phyloP scores from a whole-genome alignment of 176 grass and related monocot genomes.

The Ensete glaucum region DNA sequence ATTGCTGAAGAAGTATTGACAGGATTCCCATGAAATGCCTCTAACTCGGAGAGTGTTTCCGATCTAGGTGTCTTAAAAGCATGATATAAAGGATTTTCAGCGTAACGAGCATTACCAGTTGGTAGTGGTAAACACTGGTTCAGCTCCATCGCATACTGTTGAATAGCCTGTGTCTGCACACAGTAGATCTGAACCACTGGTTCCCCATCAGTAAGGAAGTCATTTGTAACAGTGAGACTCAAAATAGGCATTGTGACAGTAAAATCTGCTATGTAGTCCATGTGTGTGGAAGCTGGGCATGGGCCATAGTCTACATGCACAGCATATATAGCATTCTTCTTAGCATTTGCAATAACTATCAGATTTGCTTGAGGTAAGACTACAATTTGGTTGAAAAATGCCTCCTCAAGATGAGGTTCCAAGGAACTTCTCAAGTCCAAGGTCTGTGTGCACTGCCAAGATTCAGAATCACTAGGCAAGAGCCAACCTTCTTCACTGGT shows the following conservation, averaged over 20 bases:
- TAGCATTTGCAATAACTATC: constrained; percentile 92
- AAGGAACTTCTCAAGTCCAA: constrained; percentile 76
- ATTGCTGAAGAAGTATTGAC: constrained; percentile 28
- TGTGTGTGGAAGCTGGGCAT: constrained; percentile 53
- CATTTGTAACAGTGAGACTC: constrained; percentile 73
- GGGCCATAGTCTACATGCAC: constrained; percentile 74
- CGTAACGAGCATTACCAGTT: constrained; percentile 25
- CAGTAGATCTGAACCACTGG: constrained; percentile 87
- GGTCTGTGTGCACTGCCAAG: constrained; percentile 78
- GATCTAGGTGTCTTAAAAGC: constrained; percentile 25
- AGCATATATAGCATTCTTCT: constrained; percentile 94
- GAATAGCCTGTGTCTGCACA: constrained; percentile 95
- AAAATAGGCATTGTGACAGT: constrained; percentile 95
- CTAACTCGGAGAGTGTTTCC: constrained; percentile 16
- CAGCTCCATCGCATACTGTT: constrained; percentile 85
- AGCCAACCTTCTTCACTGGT: constrained; percentile 74
- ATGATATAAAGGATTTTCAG: constrained; percentile 49
- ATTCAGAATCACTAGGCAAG: constrained; percentile 62
- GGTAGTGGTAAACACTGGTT: constrained; percentile 65
- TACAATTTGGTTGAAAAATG: constrained; percentile 96
- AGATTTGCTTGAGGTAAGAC: constrained; percentile 82
- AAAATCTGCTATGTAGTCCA: constrained; percentile 96
- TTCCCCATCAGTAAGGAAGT: constrained; percentile 40
- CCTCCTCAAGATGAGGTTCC: constrained; percentile 55
- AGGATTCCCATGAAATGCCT: constrained; percentile 26